A percentile compares a stretch with the other conserved stretches of the same genome.
phyloP scores from a whole-genome alignment of 352 stramenopile species.

The Sclerospora graminicola region DNA sequence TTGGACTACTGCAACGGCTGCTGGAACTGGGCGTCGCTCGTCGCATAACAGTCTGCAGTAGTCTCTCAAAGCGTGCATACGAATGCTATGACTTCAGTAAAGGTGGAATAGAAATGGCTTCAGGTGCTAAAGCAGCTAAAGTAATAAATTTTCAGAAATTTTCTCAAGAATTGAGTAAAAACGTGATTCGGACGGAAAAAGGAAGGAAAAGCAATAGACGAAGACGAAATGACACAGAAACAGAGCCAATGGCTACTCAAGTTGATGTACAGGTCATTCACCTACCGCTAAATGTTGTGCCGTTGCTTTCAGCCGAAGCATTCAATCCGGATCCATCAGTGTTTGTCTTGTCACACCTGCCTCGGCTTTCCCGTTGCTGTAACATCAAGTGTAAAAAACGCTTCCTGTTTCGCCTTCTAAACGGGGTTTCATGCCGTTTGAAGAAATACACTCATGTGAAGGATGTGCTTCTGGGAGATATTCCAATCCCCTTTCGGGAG shows the following conservation, averaged over 20 bases:
- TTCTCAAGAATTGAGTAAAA: conserved; percentile 17
- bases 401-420: conserved; percentile 4
- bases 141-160: conserved; percentile 46
- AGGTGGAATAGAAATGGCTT: conserved; percentile 1
- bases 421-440: conserved; percentile 3
- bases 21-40: conserved; percentile 28
- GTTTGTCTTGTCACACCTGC: conserved; percentile 62
- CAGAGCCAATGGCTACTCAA: neutral
- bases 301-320: conserved; percentile 35
- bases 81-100: conserved; percentile 53
- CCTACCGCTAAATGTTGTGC: conserved; percentile 47
- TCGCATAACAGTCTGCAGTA: conserved; percentile 48
- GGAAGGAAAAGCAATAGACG: conserved; percentile 3
- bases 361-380: conserved; percentile 55
- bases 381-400: conserved; percentile 32
- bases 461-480: conserved; percentile 54
- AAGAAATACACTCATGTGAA: conserved; percentile 44
- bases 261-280: conserved; percentile 33
- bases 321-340: conserved; percentile 41
- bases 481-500: conserved; percentile 43
- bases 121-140: conserved; percentile 6
- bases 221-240: neutral
- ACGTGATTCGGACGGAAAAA: conserved; percentile 6
- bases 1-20: conserved; percentile 49
- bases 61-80: conserved; percentile 52